phyloP scores from a whole-genome alignment of 2,329 filamentous ascomycete genomes.

The Fusarium sp. region DNA sequence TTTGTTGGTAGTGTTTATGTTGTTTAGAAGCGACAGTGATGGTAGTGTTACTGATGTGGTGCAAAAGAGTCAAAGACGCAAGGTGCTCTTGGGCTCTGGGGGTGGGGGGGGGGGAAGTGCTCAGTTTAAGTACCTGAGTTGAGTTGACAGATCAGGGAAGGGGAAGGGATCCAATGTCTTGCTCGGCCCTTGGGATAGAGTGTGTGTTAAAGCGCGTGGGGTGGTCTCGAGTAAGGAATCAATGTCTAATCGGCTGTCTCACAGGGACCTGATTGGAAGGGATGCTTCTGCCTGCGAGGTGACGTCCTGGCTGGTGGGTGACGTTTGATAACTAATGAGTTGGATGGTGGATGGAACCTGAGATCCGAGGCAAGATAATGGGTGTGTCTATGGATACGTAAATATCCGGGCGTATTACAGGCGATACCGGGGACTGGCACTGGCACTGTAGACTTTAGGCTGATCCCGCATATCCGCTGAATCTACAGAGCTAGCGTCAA shows the following conservation, averaged over 20 bases:
- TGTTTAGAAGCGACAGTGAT: neutral
- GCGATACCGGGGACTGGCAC: neutral
- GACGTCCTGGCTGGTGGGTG: conserved; percentile 28
- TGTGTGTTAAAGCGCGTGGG: neutral
- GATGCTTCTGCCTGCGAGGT: conserved; percentile 25
- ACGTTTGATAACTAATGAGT: conserved; percentile 15
- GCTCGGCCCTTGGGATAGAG: neutral
- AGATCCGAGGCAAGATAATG: conserved; percentile 1
- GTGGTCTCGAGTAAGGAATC: neutral
- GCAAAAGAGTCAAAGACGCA: neutral
- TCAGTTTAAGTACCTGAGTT: neutral
- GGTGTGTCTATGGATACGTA: neutral
- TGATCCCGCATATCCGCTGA: conserved; percentile 18
- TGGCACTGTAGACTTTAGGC: conserved; percentile 13
- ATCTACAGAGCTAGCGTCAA: neutral
- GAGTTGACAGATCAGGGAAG: conserved; percentile 8
- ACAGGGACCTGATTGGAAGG: conserved; percentile 4
- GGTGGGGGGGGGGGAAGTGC: neutral
- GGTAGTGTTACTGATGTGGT: conserved; percentile 17
- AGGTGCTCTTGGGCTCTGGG: neutral
- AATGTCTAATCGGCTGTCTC: conserved; percentile 18
- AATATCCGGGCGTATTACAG: conserved; percentile 1
- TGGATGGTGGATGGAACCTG: conserved; percentile 5
- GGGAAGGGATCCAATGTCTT: conserved; percentile 9
- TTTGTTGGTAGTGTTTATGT: neutral